These are phyloP conservation scores for Cryptococcus sp. DNA, from an alignment of 1,284 basidiomycete genomes.

Conservation along the genomic window DNA sequence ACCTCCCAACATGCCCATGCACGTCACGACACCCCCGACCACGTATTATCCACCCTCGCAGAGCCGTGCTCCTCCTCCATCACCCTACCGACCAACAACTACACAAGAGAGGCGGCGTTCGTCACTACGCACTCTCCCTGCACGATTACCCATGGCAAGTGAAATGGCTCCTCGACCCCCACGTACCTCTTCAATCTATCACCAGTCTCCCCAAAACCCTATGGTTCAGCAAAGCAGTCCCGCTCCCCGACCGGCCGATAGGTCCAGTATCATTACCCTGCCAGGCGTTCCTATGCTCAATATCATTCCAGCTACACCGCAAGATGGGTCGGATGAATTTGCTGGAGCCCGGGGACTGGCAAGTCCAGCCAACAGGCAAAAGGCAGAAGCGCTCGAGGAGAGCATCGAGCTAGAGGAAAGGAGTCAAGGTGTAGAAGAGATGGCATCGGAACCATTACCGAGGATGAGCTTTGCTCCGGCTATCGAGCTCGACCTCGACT, in stretches of 20 bases:
- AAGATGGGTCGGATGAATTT: constrained; percentile 29
- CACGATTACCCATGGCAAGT: constrained; percentile 13
- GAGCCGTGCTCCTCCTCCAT: constrained; percentile 24
- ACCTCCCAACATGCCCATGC: constrained; percentile 18
- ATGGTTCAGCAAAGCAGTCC: constrained; percentile 7
- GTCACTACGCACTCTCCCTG: constrained; percentile 13
- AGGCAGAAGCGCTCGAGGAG: constrained; percentile 10
- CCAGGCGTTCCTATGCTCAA: constrained; percentile 36
- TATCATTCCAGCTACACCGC: constrained; percentile 45
- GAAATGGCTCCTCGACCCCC: constrained; percentile 19
- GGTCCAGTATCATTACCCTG: neutral
- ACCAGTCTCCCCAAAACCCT: constrained; percentile 4
- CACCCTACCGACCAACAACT: constrained; percentile 31
- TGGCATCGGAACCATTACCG: constrained; percentile 20
- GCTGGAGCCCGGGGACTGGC: constrained; percentile 4
- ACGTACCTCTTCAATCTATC: constrained; percentile 6
- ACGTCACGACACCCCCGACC: constrained; percentile 32
- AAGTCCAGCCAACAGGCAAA: neutral
- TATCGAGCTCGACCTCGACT: constrained; percentile 31
- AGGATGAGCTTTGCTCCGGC: constrained; percentile 12
- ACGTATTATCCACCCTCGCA: constrained; percentile 27
- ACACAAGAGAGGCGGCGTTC: constrained; percentile 12
- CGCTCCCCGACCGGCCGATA: neutral
- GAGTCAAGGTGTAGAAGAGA: constrained; percentile 19
- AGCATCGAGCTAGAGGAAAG: constrained; percentile 16